Base-by-base conservation (phyloP, 2,329 filamentous ascomycete genomes). In the Monilinia aucupariae region DNA sequence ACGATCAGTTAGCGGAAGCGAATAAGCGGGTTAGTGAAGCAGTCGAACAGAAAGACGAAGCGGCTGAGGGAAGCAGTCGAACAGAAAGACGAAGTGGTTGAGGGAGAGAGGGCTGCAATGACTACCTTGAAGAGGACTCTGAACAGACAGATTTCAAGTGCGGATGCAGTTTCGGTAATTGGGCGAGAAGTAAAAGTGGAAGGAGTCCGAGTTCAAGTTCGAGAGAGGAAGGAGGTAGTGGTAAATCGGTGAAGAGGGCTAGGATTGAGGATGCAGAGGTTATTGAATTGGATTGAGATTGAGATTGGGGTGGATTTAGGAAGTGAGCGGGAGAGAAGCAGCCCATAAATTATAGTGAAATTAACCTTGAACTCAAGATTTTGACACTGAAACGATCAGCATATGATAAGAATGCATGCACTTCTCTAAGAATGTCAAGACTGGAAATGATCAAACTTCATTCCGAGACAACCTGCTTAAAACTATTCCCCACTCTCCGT, bases 131-230 rank as follows among this genome's bases (percentile, higher is more conserved):
- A 4, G 41, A 43, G 41, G 41, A 43, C 17, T 0, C 2, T 43
- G 41, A 20, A 43, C 1, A 41, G 37, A 15, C 37, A 41, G 37
- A 41, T 12, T 32, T 32, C 27, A 34, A 15, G 3, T 27, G 37
- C 34, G 2, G 2, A 1, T 25, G 15, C 13, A 12, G 4, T 0
- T 25, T 10, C 3, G n/a, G 13, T 22, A 3, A 20, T 10, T 1
- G 15, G 8, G 22, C 34, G 9, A 37, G 51, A 9, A 25, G 10
- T 9, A 53, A 54, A 15, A 41, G 51, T 15, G 51, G 34, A 12
- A 54, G 37, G 34, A 54, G 22, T 54, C 34, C 37, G 37, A 53
- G n/a, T 39, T 6, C 27, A 13, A 13, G 22, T 17, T 20, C 27
- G n/a, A 4, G 32, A n/a, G 32, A 20, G 22, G 34, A 39, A 4